Evolutionary conservation across 495 filamentous ascomycete genomes (phyloP).

Genomic region (Thermothielavioides terrestris): DNA sequence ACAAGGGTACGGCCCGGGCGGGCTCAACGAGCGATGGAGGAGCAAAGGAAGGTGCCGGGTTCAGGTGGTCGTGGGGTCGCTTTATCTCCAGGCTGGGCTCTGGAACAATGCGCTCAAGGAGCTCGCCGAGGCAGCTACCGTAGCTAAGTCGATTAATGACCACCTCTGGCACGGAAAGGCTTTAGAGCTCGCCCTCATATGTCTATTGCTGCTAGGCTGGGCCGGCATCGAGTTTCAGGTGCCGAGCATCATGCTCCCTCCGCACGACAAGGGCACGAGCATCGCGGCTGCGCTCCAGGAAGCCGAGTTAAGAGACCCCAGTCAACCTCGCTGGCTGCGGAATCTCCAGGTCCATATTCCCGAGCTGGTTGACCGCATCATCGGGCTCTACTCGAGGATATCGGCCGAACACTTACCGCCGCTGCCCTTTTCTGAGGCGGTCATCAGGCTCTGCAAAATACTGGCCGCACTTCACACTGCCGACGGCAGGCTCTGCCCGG

Average conservation of each 20-base stretch:
- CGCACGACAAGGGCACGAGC: conserved; percentile 37
- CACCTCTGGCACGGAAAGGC: conserved; percentile 96
- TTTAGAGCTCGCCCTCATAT: conserved; percentile 74
- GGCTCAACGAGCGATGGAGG: conserved; percentile 63
- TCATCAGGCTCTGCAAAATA: conserved; percentile 69
- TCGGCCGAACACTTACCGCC: conserved; percentile 75
- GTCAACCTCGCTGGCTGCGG: conserved; percentile 37
- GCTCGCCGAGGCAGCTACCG: conserved; percentile 66
- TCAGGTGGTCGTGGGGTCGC: conserved; percentile 69
- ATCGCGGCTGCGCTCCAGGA: conserved; percentile 40
- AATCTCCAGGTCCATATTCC: conserved; percentile 36
- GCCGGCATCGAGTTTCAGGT: conserved; percentile 81
- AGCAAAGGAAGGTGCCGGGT: conserved; percentile 77
- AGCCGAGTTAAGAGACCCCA: conserved; percentile 32
- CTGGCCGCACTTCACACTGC: conserved; percentile 60
- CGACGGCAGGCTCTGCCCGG: conserved; percentile 58
- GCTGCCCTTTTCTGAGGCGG: conserved; percentile 69
- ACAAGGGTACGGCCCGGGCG: conserved; percentile 71
- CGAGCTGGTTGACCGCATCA: conserved; percentile 65
- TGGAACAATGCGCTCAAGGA: conserved; percentile 87
- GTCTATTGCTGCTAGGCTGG: conserved; percentile 78
- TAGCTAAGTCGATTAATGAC: conserved; percentile 74
- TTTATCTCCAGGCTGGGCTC: conserved; percentile 80
- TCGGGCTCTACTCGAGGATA: conserved; percentile 74
- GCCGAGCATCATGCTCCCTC: conserved; percentile 41